A percentile compares a stretch with the other conserved stretches of the same genome.
phyloP scores from a whole-genome alignment of 2,329 filamentous ascomycete species.

The Venturia pyrina region DNA sequence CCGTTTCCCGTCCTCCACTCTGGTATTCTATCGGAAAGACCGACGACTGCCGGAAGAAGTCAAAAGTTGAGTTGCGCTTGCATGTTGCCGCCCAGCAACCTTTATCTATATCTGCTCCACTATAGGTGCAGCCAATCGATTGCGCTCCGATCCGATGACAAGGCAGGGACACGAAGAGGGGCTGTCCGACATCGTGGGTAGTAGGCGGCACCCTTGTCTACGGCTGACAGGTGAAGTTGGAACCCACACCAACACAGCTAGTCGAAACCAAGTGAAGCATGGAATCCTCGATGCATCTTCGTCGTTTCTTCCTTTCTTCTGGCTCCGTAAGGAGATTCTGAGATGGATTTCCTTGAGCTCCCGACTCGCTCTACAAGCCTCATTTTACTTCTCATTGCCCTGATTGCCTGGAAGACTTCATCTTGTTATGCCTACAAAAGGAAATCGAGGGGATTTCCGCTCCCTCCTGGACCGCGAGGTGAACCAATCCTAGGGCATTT shows the following conservation, averaged over 20 bases:
- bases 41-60: neutral
- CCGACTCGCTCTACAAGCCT: neutral
- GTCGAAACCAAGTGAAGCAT: neutral
- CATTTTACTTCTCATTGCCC: neutral
- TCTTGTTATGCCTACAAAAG: neutral
- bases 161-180: neutral
- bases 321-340: too few relatives aligned
- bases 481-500: constrained; percentile 20
- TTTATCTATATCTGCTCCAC: neutral
- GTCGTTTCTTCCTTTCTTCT: neutral
- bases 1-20: neutral
- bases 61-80: neutral
- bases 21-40: neutral
- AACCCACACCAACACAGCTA: neutral
- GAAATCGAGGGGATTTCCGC: constrained; percentile 11
- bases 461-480: constrained; percentile 18
- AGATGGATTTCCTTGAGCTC: neutral
- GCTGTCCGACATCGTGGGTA: neutral
- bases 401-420: neutral
- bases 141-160: neutral
- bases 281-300: neutral
- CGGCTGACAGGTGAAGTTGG: neutral
- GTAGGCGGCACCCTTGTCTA: neutral
- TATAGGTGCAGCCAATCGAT: neutral
- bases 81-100: neutral